Evolutionary conservation across 225 moss, liverwort and hornwort genomes (phyloP).

Genomic region (Polytrichum commune): DNA sequence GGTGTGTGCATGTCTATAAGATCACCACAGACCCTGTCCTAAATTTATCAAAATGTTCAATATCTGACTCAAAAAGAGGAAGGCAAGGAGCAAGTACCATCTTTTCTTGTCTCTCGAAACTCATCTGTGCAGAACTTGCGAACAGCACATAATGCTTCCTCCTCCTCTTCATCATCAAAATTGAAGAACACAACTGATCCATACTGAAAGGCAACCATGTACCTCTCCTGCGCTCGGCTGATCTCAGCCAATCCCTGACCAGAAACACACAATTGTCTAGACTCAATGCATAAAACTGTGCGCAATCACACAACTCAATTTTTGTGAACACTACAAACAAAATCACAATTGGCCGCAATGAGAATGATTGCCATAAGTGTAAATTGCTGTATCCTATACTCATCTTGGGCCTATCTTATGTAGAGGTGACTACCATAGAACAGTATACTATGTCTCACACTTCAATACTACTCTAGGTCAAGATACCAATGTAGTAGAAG

Average conservation of each 20-base stretch:
- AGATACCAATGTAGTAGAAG: too few relatives aligned
- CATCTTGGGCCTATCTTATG: too few relatives aligned
- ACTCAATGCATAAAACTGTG: too few relatives aligned
- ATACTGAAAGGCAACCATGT: conserved; percentile 95
- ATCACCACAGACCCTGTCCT: too few relatives aligned
- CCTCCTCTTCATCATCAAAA: conserved; percentile 89
- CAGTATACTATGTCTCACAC: too few relatives aligned
- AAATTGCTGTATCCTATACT: too few relatives aligned
- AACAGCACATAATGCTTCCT: conserved; percentile 78
- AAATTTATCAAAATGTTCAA: too few relatives aligned
- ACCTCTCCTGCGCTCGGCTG: conserved; percentile 76
- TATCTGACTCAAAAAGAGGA: background rate
- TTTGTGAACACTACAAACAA: conserved; percentile 2
- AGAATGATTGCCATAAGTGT: too few relatives aligned
- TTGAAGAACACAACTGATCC: conserved; percentile 96
- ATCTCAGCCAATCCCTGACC: conserved; percentile 80
- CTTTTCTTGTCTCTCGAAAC: conserved; percentile 84
- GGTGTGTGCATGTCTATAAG: too few relatives aligned
- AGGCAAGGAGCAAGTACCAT: conserved; percentile 40
- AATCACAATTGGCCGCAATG: background rate
- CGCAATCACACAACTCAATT: too few relatives aligned
- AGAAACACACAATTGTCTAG: background rate
- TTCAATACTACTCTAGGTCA: too few relatives aligned
- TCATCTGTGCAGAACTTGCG: conserved; percentile 89
- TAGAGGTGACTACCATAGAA: too few relatives aligned